Evolutionary conservation across 768 basidiomycete species (phyloP), one percentile per base, ranked within the genome.

Genomic region (Tricholomella constricta): DNA sequence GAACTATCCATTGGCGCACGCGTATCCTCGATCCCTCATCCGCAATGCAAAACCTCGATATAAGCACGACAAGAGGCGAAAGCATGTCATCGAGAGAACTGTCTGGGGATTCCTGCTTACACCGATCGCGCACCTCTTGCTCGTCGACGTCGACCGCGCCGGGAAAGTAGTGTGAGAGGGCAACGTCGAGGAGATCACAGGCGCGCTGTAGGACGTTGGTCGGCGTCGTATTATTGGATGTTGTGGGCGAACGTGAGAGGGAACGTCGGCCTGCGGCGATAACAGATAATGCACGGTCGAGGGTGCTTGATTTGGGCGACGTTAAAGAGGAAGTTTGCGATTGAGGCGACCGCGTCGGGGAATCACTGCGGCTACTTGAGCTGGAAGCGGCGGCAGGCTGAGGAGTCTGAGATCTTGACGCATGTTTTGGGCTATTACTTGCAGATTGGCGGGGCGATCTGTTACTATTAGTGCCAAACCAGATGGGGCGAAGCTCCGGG

Each of bases 61-160:
- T 67, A 34, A 98, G 78, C 12, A 95, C 72, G 20, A 88, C 77
- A 10, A 97, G 72, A 1, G 94, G 94, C 3, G 85, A 78, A 32
- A 95, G 72, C 1, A 84, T 65, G 47, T 96, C 93, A 62, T 98
- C 94, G 35, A 95, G 65, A 22, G 80, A 71, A 42, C 80, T 73
- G 12, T 84, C 85, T 3, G 70, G 68, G 1, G 69, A 64, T 59
- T 85, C 84, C 26, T 66, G 65, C 60, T 76, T 78, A 54, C 73
- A 74, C 25, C 69, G 70, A 51, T 79, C 76, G 37, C 85, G 81
- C 23, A 91, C 82, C 41, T 74, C 72, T 10, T 72, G 56, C 51
- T 89, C 85, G 59, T 93, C 91, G 0, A 83, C 76, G 44, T 88
- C 83, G 6, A 78, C 62, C 26, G 72, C 70, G 6, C 79, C 86